Evolutionary conservation across 1,284 basidiomycete genomes (phyloP), one percentile per base, ranked within the genome.

Genomic region (Cutaneotrichosporon sp.): DNA sequence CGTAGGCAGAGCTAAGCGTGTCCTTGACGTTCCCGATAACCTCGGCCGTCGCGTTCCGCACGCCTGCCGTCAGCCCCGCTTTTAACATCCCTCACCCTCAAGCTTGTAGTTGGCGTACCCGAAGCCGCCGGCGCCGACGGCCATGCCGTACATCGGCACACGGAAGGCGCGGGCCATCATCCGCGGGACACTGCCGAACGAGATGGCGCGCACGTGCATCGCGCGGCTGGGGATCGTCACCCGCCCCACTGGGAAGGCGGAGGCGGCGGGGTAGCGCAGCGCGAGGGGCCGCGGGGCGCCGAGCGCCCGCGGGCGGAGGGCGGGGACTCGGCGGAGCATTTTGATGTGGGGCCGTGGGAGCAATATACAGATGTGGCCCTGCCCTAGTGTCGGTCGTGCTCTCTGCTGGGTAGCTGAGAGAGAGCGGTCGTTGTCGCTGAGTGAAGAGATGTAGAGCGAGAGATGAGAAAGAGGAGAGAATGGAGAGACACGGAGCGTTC

Each of bases 41-140:
- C 18, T 80, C 79, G 13, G 62, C 65, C 0, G 79, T 79, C 25
- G 74, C 74, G 31, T 62, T 75, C n/a, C 78, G 65, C 4, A 79
- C 77, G 29, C 76, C 78, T 53, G 16, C 22, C 0, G 25, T 57
- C 29, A 63, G 60, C 53, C 0, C 18, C 3, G 16, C 13, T 16
- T 42, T 18, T 24, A 50, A 1, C 49, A 55, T 1, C 7, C 79
- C 86, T 68, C 64, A 91, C 92, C 91, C 82, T 97, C 92, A 70
- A 94, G 87, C 81, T 92, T 92, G 82, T 93, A 95, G 75, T 93
- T 93, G 18, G 91, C 92, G 78, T 95, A 95, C 7, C 90, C 90
- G 60, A 94, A 81, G 0, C 91, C 89, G n/a, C 93, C 92, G 1
- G 89, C 92, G 13, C 92, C 92, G 24, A 92, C 85, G 0, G 91